A percentile compares a stretch with the other conserved stretches of the same genome.
These are phyloP conservation scores for Dioscorea alata DNA, from an alignment of 106 monocot genomes.

Conservation along the genomic window DNA sequence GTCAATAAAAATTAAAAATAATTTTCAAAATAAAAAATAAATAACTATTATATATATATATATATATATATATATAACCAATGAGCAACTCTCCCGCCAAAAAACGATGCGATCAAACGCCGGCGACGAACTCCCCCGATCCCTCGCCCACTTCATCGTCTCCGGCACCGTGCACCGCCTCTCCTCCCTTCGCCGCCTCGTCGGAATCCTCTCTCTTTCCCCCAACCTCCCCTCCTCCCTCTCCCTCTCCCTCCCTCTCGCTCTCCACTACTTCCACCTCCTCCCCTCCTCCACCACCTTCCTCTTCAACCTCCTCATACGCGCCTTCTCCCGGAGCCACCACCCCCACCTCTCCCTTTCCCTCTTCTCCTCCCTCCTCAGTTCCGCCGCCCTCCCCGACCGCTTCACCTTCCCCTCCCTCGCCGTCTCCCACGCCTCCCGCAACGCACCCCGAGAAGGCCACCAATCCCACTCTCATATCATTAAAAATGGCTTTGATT, in stretches of 20 bases:
- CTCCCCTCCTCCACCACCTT: slow-evolving; percentile 40
- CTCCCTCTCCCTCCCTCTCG: slow-evolving; percentile 19
- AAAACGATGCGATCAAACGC: background rate
- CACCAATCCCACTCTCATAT: slow-evolving; percentile 36
- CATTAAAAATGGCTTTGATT: slow-evolving; percentile 28
- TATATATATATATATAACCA: too few species aligned
- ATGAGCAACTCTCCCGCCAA: background rate
- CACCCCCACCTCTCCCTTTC: slow-evolving; percentile 18
- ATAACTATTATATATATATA: too few species aligned
- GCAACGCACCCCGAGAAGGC: slow-evolving; percentile 17
- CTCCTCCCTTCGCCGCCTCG: slow-evolving; percentile 19
- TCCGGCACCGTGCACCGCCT: slow-evolving; percentile 13
- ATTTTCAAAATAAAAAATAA: too few species aligned
- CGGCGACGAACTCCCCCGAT: slow-evolving; percentile 5
- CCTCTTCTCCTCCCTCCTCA: slow-evolving; percentile 31
- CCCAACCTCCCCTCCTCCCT: slow-evolving; percentile 12
- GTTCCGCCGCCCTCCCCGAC: slow-evolving; percentile 11
- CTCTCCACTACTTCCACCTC: slow-evolving; percentile 35
- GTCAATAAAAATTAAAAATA: too few species aligned
- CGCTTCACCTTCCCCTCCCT: slow-evolving; percentile 48
- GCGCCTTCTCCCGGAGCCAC: slow-evolving; percentile 18
- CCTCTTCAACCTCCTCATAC: slow-evolving; percentile 47
- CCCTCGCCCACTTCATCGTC: slow-evolving; percentile 17
- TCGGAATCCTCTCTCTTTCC: slow-evolving; percentile 3
- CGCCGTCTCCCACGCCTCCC: slow-evolving; percentile 12